phyloP scores from a whole-genome alignment of 345 rosid genomes.

The Sapria himalayana region DNA sequence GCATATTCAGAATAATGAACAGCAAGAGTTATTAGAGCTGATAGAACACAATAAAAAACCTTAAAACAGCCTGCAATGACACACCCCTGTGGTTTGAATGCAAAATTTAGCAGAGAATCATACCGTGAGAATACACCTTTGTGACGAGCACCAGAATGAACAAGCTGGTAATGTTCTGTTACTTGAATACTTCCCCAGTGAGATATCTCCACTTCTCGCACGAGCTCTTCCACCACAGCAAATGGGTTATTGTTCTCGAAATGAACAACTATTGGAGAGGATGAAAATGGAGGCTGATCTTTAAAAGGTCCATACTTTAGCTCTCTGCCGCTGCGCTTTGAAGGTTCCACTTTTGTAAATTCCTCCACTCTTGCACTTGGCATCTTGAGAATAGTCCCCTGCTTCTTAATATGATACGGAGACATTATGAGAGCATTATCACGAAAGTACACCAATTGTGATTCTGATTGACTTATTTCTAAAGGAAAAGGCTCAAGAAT shows the following conservation, averaged over 20 bases:
- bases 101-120: slow-evolving; percentile 9
- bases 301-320: slow-evolving; percentile 86
- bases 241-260: slow-evolving; percentile 89
- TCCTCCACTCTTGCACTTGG: slow-evolving; percentile 77
- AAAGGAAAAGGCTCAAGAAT: slow-evolving; percentile 78
- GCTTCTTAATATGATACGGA: slow-evolving; percentile 62
- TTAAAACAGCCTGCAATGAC: too few species aligned
- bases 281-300: slow-evolving; percentile 45
- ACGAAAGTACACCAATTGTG: slow-evolving; percentile 72
- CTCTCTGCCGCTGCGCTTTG: slow-evolving; percentile 49
- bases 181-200: slow-evolving; percentile 96
- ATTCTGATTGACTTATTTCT: slow-evolving; percentile 82
- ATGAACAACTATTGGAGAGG: slow-evolving; percentile 61
- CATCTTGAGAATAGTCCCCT: slow-evolving; percentile 55
- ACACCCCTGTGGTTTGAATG: too few species aligned
- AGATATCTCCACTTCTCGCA: slow-evolving; percentile 80
- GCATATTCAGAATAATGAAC: too few species aligned
- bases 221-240: slow-evolving; percentile 95
- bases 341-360: slow-evolving; percentile 68
- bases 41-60: too few species aligned
- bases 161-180: slow-evolving; percentile 68
- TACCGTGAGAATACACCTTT: slow-evolving; percentile 95
- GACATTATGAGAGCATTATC: slow-evolving; percentile 64
- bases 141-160: slow-evolving; percentile 87
- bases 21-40: too few species aligned